Base-by-base conservation (phyloP, 2,329 filamentous ascomycete species). In the Pseudogymnoascus sp. region DNA sequence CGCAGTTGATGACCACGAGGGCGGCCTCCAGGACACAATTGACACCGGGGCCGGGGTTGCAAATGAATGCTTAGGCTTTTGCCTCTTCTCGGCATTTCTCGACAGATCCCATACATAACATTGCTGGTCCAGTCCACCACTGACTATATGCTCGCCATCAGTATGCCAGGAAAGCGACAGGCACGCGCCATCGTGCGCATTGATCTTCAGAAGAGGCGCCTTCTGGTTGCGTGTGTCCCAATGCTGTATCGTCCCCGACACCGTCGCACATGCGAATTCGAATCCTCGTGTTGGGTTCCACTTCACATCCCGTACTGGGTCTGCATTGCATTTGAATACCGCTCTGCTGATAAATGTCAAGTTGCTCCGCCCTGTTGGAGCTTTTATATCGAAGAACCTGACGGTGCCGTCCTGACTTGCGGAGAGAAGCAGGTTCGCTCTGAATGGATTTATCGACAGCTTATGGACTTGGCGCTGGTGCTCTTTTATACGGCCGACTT, bases 61-160 rank as follows among this genome's bases (percentile, higher is more conserved):
- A 19, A 89, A 81, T 1, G 82, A 81, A 76, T 81, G 86, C 68
- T 85, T 84, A 0, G 86, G 79, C 72, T 86, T 87, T 71, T 87
- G 86, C 13, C 84, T 78, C 72, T 85, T 85, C 67, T 88, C 85
- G 14, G 82, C 83, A 6, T 77, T 79, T 61, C 76, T 78, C 4
- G 83, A 82, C 64, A 88, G 74, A 68, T 89, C 85, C 86, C 86
- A 89, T 5, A 88, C 82, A 68, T 86, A 79, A 40, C 86, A 82
- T 62, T 81, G 82, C 64, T 80, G 80, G 70, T 89, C 86, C 67
- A 81, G 77, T 6, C 86, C 85, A 4, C 81, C 85, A 66, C 84
- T 88, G 59, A 86, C 79, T 10, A 88, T 74, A 68, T 89, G 85
- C n/a, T 81, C 79, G 13, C 86, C 86, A 69, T 89, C 86, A 0